Evolutionary conservation across 768 basidiomycete species (phyloP).

Genomic region (Infundibulicybe gibba): DNA sequence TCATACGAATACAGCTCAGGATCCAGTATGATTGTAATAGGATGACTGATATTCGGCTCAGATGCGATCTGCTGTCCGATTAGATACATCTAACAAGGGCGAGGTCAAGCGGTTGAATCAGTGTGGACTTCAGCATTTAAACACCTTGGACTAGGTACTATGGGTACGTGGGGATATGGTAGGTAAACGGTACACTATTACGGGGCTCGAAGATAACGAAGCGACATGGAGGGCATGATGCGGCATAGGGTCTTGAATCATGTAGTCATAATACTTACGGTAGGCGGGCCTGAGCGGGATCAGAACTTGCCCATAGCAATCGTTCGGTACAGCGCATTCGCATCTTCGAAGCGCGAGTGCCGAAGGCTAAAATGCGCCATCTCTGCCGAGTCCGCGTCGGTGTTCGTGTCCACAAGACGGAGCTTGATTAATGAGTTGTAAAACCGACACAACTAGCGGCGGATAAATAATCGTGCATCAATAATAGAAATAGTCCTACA

Average conservation of each 20-base stretch:
- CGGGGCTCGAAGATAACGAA: too few relatives aligned
- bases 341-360: constrained; percentile 73
- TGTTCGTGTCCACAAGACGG: constrained; percentile 54
- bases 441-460: constrained; percentile 67
- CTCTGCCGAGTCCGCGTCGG: constrained; percentile 71
- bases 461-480: constrained; percentile 1
- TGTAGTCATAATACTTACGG: constrained; percentile 1
- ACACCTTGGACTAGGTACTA: constrained; percentile 11
- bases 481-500: constrained; percentile 35
- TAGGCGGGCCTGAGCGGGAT: constrained; percentile 1
- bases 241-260: constrained; percentile 17
- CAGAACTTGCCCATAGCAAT: constrained; percentile 47
- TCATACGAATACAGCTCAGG: too few relatives aligned
- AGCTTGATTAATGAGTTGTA: constrained; percentile 68
- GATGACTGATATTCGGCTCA: too few relatives aligned
- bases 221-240: too few relatives aligned
- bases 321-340: constrained; percentile 65
- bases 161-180: too few relatives aligned
- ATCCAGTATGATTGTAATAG: too few relatives aligned
- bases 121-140: constrained; percentile 1
- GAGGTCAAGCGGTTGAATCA: too few relatives aligned
- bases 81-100: too few relatives aligned
- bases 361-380: constrained; percentile 76
- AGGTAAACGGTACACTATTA: too few relatives aligned
- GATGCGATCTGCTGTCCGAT: too few relatives aligned